Conservation (phyloP, 306 rosid species). For the Betula pendula region DNA sequence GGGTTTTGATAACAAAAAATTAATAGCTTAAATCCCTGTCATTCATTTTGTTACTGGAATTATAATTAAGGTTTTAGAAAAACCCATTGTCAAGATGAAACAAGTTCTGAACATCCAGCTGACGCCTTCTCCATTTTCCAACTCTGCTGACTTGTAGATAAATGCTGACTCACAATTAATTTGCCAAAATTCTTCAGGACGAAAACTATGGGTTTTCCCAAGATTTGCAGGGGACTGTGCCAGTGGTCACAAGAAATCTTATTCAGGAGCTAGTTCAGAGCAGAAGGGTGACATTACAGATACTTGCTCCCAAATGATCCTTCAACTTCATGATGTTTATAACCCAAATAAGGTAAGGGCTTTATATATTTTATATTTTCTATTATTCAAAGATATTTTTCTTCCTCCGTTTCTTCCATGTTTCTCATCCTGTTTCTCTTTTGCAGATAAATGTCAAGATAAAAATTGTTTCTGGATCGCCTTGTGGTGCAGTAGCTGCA, state of each 20-base stretch:
- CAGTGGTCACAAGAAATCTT: conserved; percentile 60
- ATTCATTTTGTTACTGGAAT: neutral
- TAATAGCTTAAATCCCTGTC: too few species aligned
- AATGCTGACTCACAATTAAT: conserved; percentile 13
- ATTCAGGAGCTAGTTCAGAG: conserved; percentile 68
- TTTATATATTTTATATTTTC: neutral
- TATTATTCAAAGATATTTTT: neutral
- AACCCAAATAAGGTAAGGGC: conserved; percentile 82
- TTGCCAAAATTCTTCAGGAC: conserved; percentile 53
- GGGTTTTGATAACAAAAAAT: neutral
- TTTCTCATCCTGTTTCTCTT: neutral
- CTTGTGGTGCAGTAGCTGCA: conserved; percentile 84
- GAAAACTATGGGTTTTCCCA: conserved; percentile 89
- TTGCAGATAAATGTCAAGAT: conserved; percentile 90
- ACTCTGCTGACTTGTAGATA: neutral
- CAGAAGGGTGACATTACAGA: conserved; percentile 78
- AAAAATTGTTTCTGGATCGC: conserved; percentile 88
- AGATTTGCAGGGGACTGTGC: conserved; percentile 98
- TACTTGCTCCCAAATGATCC: conserved; percentile 97
- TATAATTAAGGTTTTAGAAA: neutral
- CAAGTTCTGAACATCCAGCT: neutral
- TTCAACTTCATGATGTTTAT: conserved; percentile 94
- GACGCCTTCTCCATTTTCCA: neutral
- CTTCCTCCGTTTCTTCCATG: neutral
- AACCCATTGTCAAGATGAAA: neutral